Evolutionary conservation across 1,284 basidiomycete species (phyloP).

Genomic region (Dichomitus squalens): DNA sequence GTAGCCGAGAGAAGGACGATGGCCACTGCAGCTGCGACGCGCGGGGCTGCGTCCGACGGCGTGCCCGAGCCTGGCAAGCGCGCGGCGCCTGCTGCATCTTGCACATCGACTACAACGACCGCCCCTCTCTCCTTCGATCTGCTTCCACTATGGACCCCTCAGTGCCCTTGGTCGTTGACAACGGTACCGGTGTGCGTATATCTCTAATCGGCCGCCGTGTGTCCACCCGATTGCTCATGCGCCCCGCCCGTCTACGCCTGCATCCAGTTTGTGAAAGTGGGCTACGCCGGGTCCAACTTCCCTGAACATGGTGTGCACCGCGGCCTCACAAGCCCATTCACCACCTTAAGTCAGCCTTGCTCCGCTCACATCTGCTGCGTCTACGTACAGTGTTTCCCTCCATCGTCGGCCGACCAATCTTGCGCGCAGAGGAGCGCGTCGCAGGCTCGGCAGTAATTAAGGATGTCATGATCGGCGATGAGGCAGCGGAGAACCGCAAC

Average conservation of each 20-base stretch:
- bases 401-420: slow-evolving; percentile 94
- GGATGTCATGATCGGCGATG: slow-evolving; percentile 98
- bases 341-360: neutral
- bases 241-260: slow-evolving; percentile 10
- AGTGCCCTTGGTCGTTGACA: slow-evolving; percentile 91
- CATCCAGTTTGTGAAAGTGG: slow-evolving; percentile 93
- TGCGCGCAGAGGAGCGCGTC: slow-evolving; percentile 95
- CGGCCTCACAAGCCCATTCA: neutral
- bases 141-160: slow-evolving; percentile 57
- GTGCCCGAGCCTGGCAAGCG: neutral
- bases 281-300: slow-evolving; percentile 98
- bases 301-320: slow-evolving; percentile 84
- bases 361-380: neutral
- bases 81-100: slow-evolving; percentile 14
- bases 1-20: neutral
- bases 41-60: neutral
- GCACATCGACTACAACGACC: slow-evolving; percentile 21
- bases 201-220: neutral
- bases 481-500: slow-evolving; percentile 92
- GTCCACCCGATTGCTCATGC: neutral
- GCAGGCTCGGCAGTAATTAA: slow-evolving; percentile 78
- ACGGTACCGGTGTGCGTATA: slow-evolving; percentile 91
- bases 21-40: neutral
- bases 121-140: slow-evolving; percentile 4
- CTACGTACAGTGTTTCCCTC: slow-evolving; percentile 88